Evolutionary conservation across 306 rosid species (phyloP).

Genomic region (Cicer arietinum): DNA sequence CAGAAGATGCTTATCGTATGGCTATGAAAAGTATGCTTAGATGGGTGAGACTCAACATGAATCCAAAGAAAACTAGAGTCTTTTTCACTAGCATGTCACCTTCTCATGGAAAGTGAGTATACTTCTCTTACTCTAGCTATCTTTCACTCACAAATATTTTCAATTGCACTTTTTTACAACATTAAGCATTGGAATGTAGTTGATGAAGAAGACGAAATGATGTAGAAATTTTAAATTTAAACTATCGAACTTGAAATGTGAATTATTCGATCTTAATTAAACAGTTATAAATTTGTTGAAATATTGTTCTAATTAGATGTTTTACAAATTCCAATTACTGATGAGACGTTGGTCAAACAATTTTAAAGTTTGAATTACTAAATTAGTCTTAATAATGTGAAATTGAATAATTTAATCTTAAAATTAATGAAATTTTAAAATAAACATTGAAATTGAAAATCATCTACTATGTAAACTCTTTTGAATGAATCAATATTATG

Average conservation of each 20-base stretch:
- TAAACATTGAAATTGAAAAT: background rate
- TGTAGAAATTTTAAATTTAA: too few species aligned
- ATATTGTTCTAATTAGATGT: too few species aligned
- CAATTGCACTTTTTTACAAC: background rate
- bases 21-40: conserved; percentile 91
- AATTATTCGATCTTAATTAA: too few species aligned
- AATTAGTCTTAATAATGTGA: background rate
- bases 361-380: background rate
- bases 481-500: background rate
- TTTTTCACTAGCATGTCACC: conserved; percentile 99
- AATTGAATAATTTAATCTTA: background rate
- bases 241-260: too few species aligned
- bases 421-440: background rate
- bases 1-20: conserved; percentile 92
- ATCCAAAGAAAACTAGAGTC: conserved; percentile 85
- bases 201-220: too few species aligned
- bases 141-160: background rate
- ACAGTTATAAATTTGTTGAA: too few species aligned
- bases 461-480: background rate
- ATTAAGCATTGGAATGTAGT: too few species aligned
- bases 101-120: conserved; percentile 75
- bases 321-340: too few species aligned
- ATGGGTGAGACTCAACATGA: conserved; percentile 88
- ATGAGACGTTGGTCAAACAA: too few species aligned
- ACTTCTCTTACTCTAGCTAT: background rate